Evolutionary conservation across 2,329 filamentous ascomycete genomes (phyloP).

Genomic region (Sarocladium oryzae): DNA sequence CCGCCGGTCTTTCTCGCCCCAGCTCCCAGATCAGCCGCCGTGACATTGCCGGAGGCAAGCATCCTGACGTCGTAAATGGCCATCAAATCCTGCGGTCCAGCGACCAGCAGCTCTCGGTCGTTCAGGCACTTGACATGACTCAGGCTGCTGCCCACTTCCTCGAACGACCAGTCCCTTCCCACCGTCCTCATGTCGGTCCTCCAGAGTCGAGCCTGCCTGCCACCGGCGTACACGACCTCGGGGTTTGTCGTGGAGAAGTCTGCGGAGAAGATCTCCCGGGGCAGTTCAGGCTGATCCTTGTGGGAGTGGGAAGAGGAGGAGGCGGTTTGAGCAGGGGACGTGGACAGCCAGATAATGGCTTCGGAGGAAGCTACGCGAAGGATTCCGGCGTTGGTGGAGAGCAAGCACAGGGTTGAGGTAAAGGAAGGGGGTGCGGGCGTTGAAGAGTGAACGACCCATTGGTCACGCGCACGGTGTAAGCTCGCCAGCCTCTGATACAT

Average conservation of each 20-base stretch:
- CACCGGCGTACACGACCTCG: constrained; percentile 43
- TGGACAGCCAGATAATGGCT: constrained; percentile 27
- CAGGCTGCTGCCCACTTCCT: constrained; percentile 32
- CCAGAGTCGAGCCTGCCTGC: constrained; percentile 40
- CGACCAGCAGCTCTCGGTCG: constrained; percentile 43
- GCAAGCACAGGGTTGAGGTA: constrained; percentile 32
- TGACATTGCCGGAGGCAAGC: neutral
- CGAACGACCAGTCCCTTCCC: constrained; percentile 23
- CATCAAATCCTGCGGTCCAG: constrained; percentile 43
- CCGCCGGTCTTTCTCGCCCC: neutral
- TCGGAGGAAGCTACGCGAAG: constrained; percentile 27
- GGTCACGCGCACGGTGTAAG: constrained; percentile 17
- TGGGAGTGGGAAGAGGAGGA: neutral
- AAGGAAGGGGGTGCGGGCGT: constrained; percentile 35
- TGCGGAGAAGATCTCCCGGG: constrained; percentile 39
- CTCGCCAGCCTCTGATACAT: constrained; percentile 26
- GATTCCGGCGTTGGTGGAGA: constrained; percentile 44
- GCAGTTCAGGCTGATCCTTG: constrained; percentile 15
- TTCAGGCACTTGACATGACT: constrained; percentile 45
- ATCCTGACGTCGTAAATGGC: constrained; percentile 42
- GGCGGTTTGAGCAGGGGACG: constrained; percentile 2
- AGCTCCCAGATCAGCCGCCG: neutral
- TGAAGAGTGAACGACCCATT: constrained; percentile 32
- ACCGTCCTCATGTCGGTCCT: constrained; percentile 38
- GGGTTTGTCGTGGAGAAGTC: constrained; percentile 39